These are phyloP conservation scores for Brassica balearica DNA, from an alignment of 441 rosid species.

Conservation along the genomic window DNA sequence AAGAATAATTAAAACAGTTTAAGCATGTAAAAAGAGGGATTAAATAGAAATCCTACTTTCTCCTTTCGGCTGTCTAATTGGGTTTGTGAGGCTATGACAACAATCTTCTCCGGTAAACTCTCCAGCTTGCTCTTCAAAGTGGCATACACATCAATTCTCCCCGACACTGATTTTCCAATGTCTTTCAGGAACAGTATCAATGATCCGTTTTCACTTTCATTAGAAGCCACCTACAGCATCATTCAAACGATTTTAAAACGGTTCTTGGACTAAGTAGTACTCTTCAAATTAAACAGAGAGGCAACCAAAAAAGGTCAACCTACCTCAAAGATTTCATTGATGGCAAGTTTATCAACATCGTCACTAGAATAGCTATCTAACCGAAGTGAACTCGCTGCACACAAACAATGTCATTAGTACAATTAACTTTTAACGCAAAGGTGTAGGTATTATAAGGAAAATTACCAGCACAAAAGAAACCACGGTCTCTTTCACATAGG, in stretches of 20 bases:
- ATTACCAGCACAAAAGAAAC: constrained; percentile 85
- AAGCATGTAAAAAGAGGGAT: constrained; percentile 1
- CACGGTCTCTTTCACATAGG: constrained; percentile 77
- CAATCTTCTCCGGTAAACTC: constrained; percentile 62
- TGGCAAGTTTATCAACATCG: constrained; percentile 72
- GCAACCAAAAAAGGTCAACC: constrained; percentile 10
- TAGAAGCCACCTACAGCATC: constrained; percentile 64
- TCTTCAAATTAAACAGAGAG: background rate
- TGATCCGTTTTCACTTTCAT: constrained; percentile 65
- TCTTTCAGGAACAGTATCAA: constrained; percentile 82
- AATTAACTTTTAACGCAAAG: constrained; percentile 1
- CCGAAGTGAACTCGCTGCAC: constrained; percentile 74
- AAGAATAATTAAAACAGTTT: background rate
- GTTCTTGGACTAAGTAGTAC: background rate
- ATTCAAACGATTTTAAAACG: constrained; percentile 21
- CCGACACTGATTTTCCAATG: constrained; percentile 73
- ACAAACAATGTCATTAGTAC: background rate
- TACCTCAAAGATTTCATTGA: constrained; percentile 86
- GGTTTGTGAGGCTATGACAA: constrained; percentile 82
- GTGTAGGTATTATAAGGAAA: background rate
- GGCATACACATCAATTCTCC: constrained; percentile 64
- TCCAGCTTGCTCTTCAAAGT: constrained; percentile 75
- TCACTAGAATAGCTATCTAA: constrained; percentile 75
- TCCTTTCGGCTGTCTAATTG: constrained; percentile 89
- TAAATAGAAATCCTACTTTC: constrained; percentile 56